Evolutionary conservation across 202 grass and related monocot genomes (phyloP).

Genomic region (Setaria viridis): DNA sequence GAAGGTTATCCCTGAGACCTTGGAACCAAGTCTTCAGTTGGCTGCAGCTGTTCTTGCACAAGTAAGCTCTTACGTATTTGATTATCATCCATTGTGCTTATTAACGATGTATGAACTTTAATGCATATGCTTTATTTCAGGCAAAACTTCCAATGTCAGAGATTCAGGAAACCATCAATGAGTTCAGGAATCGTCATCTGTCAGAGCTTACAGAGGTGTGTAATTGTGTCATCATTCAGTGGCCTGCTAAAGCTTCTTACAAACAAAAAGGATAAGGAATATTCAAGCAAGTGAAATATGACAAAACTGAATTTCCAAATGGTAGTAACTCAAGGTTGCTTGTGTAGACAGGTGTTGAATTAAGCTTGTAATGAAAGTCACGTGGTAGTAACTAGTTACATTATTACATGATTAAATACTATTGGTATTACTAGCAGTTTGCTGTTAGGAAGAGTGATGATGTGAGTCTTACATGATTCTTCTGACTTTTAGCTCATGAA

Average conservation of each 20-base stretch:
- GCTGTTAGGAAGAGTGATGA: neutral
- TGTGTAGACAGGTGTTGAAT: neutral
- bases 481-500: neutral
- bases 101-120: slow-evolving; percentile 29
- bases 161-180: slow-evolving; percentile 92
- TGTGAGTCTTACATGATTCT: neutral
- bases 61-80: slow-evolving; percentile 48
- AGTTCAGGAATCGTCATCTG: slow-evolving; percentile 91
- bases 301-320: neutral
- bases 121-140: slow-evolving; percentile 45
- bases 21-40: slow-evolving; percentile 99
- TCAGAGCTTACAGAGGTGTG: slow-evolving; percentile 94
- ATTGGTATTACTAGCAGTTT: neutral
- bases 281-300: neutral
- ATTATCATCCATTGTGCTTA: slow-evolving; percentile 17
- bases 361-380: neutral
- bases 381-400: neutral
- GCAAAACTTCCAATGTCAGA: slow-evolving; percentile 95
- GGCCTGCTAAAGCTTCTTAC: slow-evolving; percentile 16
- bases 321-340: neutral
- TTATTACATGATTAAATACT: neutral
- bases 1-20: slow-evolving; percentile 97
- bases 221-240: slow-evolving; percentile 30
- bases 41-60: slow-evolving; percentile 98
- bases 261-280: neutral